phyloP scores from a whole-genome alignment of 164 flowering plant species.

The Pachysandra terminalis region DNA sequence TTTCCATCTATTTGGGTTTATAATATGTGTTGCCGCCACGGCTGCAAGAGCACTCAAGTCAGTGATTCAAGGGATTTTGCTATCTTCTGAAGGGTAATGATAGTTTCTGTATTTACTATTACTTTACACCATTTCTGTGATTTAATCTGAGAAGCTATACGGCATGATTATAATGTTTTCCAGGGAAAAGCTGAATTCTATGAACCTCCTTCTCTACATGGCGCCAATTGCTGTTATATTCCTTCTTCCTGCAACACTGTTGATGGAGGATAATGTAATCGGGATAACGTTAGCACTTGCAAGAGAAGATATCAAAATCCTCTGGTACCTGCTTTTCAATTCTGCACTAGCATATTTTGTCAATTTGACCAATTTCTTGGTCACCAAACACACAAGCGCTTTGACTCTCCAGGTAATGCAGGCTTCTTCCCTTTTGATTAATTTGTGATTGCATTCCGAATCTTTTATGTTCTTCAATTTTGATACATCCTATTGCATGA shows the following conservation, averaged over 20 bases:
- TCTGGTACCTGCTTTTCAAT: constrained; percentile 62
- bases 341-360: constrained; percentile 58
- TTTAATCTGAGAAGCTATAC: constrained; percentile 6
- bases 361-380: constrained; percentile 70
- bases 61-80: constrained; percentile 53
- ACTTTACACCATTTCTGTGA: background rate
- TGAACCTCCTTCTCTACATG: constrained; percentile 69
- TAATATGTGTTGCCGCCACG: constrained; percentile 58
- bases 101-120: background rate
- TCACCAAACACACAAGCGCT: constrained; percentile 74
- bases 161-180: constrained; percentile 8
- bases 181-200: constrained; percentile 70
- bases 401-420: constrained; percentile 65
- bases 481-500: too few relatives aligned
- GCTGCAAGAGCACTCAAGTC: constrained; percentile 61
- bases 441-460: background rate
- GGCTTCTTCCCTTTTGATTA: background rate
- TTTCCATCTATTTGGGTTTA: constrained; percentile 60
- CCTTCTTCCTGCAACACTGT: constrained; percentile 53
- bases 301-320: constrained; percentile 38
- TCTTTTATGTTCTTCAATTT: background rate
- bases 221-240: constrained; percentile 60
- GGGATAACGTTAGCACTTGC: constrained; percentile 54
- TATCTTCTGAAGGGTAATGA: constrained; percentile 62
- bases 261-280: constrained; percentile 57